These are phyloP conservation scores for Dactylellina leptospora DNA, from an alignment of 2,329 filamentous ascomycete genomes.

Conservation along the genomic window DNA sequence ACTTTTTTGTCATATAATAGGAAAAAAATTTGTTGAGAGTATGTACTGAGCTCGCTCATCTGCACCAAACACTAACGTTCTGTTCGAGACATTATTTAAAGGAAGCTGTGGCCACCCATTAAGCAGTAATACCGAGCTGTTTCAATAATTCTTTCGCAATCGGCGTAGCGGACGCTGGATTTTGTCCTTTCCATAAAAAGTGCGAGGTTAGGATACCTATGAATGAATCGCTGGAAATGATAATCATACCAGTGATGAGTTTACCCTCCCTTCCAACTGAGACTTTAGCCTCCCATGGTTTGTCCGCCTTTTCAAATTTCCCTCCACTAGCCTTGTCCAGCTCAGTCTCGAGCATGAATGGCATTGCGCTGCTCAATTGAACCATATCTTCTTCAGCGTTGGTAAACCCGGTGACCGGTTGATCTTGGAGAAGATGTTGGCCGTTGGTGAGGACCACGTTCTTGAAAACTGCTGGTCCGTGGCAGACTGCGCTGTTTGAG, in stretches of 20 bases:
- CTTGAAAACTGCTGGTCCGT: conserved; percentile 72
- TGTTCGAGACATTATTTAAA: too few relatives aligned
- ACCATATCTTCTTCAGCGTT: conserved; percentile 67
- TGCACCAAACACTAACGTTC: too few relatives aligned
- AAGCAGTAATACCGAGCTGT: conserved; percentile 38
- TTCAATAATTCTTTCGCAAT: conserved; percentile 43
- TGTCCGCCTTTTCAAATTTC: conserved; percentile 67
- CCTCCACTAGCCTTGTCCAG: conserved; percentile 66
- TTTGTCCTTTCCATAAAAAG: conserved; percentile 17
- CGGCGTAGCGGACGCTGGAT: conserved; percentile 28
- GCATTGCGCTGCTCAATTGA: conserved; percentile 63
- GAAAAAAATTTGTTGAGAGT: too few relatives aligned
- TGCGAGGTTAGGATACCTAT: too few relatives aligned
- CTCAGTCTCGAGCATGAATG: conserved; percentile 71
- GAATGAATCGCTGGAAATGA: too few relatives aligned
- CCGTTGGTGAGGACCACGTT: conserved; percentile 67
- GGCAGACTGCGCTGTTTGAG: conserved; percentile 68
- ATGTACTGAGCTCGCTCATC: too few relatives aligned
- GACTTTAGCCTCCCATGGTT: conserved; percentile 60
- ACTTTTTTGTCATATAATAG: too few relatives aligned
- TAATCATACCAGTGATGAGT: conserved; percentile 54
- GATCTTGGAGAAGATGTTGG: conserved; percentile 66
- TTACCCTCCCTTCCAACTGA: conserved; percentile 54
- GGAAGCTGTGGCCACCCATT: too few relatives aligned
- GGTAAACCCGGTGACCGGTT: conserved; percentile 69